A percentile compares a stretch with the other conserved stretches of the same genome.
These are phyloP conservation scores for Panaeolus papilionaceus DNA, from an alignment of 768 basidiomycete species.

Conservation along the genomic window DNA sequence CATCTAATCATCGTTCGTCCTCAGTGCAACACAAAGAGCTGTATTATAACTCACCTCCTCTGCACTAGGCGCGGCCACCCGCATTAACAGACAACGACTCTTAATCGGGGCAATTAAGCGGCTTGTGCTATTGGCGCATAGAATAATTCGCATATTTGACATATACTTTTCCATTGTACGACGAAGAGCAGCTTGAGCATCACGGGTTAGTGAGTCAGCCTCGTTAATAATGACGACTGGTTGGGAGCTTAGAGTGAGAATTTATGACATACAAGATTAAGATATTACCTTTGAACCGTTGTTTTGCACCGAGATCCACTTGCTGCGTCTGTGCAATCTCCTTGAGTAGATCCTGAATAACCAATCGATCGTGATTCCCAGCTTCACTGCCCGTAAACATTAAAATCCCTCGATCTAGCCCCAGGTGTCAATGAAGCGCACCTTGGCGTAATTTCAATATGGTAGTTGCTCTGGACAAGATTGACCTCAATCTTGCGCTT, in stretches of 20 bases:
- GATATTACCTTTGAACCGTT: conserved; percentile 89
- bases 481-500: conserved; percentile 96
- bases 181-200: conserved; percentile 96
- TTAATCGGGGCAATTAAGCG: conserved; percentile 97
- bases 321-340: conserved; percentile 99
- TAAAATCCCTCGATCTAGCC: conserved; percentile 1
- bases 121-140: conserved; percentile 95
- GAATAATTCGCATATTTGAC: conserved; percentile 95
- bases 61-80: conserved; percentile 85
- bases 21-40: conserved; percentile 10
- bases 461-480: conserved; percentile 96
- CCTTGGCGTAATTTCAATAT: conserved; percentile 98
- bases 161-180: conserved; percentile 99
- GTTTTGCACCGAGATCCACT: conserved; percentile 93
- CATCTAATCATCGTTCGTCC: conserved; percentile 61
- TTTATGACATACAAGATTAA: background rate
- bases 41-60: conserved; percentile 62
- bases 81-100: conserved; percentile 91
- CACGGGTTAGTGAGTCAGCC: conserved; percentile 92
- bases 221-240: conserved; percentile 98
- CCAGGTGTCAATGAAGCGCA: conserved; percentile 37
- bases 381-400: conserved; percentile 71
- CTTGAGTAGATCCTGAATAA: conserved; percentile 96
- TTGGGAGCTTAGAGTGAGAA: conserved; percentile 8
- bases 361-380: conserved; percentile 92